phyloP scores from a whole-genome alignment of 495 filamentous ascomycete genomes.

The Penicillium bialowiezense region DNA sequence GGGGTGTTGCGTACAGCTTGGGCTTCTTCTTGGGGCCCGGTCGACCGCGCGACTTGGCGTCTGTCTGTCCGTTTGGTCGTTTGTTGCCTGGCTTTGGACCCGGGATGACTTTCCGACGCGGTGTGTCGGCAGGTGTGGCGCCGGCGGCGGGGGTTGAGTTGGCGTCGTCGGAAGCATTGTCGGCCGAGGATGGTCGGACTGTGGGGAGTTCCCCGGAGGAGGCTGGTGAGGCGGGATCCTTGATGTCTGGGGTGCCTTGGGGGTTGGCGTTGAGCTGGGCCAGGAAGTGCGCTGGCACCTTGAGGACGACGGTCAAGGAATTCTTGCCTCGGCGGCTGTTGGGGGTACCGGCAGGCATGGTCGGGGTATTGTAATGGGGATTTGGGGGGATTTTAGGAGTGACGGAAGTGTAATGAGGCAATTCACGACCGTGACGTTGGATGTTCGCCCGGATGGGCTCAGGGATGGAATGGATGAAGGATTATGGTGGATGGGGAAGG shows the following conservation, averaged over 20 bases:
- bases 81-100: slow-evolving; percentile 58
- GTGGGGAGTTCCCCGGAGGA: slow-evolving; percentile 49
- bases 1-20: slow-evolving; percentile 60
- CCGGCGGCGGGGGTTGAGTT: slow-evolving; percentile 49
- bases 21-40: slow-evolving; percentile 95
- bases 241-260: slow-evolving; percentile 27
- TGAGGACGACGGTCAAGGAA: slow-evolving; percentile 51
- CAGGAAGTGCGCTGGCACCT: slow-evolving; percentile 48
- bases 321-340: slow-evolving; percentile 45
- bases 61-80: slow-evolving; percentile 56
- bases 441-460: slow-evolving; percentile 15
- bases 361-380: slow-evolving; percentile 6
- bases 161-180: slow-evolving; percentile 55
- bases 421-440: slow-evolving; percentile 22
- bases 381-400: slow-evolving; percentile 13
- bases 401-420: slow-evolving; percentile 11
- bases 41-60: slow-evolving; percentile 73
- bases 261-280: slow-evolving; percentile 43
- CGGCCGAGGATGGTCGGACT: slow-evolving; percentile 50
- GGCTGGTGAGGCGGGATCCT: slow-evolving; percentile 44
- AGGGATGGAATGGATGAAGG: not conserved
- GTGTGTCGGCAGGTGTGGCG: slow-evolving; percentile 53
- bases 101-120: slow-evolving; percentile 53
- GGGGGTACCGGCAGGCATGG: slow-evolving; percentile 32
- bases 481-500: slow-evolving; percentile 5